Conservation (phyloP, 1,284 basidiomycete species). For the Ceratobasidium sp. region DNA sequence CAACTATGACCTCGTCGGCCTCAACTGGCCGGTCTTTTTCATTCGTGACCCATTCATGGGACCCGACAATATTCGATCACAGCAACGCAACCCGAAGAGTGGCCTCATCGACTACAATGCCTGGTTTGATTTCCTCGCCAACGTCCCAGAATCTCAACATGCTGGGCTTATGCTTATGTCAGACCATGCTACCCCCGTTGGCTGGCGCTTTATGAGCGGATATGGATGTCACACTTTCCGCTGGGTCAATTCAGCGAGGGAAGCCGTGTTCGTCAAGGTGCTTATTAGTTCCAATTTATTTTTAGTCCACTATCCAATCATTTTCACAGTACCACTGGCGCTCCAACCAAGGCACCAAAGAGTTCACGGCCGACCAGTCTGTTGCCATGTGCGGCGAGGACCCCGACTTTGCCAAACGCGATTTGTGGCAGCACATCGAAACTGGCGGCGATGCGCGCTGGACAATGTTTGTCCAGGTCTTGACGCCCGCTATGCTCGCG, state of each 20-base stretch:
- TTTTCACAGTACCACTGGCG: conserved; percentile 50
- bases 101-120: conserved; percentile 52
- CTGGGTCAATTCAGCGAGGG: conserved; percentile 79
- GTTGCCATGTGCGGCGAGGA: conserved; percentile 54
- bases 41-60: conserved; percentile 70
- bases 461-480: conserved; percentile 54
- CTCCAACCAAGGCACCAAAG: conserved; percentile 46
- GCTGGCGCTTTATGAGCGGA: conserved; percentile 85
- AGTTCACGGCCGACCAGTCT: conserved; percentile 55
- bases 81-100: conserved; percentile 53
- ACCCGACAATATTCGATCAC: conserved; percentile 51
- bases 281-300: conserved; percentile 68
- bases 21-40: conserved; percentile 91
- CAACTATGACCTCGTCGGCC: conserved; percentile 53
- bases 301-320: background rate
- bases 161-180: conserved; percentile 83
- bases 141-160: conserved; percentile 65
- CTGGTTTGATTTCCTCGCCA: conserved; percentile 52
- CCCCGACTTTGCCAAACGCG: conserved; percentile 56
- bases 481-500: conserved; percentile 53
- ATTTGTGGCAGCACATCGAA: conserved; percentile 57
- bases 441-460: conserved; percentile 54
- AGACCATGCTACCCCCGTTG: conserved; percentile 92
- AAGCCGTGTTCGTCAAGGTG: conserved; percentile 85
- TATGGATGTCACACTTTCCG: conserved; percentile 94